Evolutionary conservation across 1,139 yeast species (phyloP).

Genomic region (Nakaseomyces delphensis): DNA sequence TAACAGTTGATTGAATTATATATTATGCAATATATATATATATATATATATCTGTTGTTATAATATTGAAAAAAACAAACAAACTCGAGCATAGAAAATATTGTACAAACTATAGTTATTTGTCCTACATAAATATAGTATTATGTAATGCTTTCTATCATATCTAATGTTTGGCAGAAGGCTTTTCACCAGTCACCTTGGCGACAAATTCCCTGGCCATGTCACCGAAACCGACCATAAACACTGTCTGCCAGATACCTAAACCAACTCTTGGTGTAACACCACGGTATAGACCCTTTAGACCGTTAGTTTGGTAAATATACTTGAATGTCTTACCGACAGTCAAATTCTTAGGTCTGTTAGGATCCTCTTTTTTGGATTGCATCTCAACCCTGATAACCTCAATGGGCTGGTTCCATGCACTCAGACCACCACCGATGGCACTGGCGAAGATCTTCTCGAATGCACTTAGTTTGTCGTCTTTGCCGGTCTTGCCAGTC

Average conservation of each 20-base stretch:
- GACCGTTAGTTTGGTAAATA: constrained; percentile 72
- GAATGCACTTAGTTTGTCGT: constrained; percentile 54
- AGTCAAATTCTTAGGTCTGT: constrained; percentile 84
- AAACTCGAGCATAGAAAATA: no score
- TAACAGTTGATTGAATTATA: no score
- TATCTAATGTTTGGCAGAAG: constrained; percentile 38
- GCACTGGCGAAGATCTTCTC: constrained; percentile 86
- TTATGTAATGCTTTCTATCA: not conserved
- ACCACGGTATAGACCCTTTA: constrained; percentile 90
- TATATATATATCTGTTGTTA: no score
- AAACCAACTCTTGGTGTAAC: constrained; percentile 94
- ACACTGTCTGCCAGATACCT: constrained; percentile 97
- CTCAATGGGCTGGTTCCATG: constrained; percentile 99
- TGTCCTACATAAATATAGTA: not conserved
- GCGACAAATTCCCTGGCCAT: constrained; percentile 65
- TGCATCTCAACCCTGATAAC: constrained; percentile 98
- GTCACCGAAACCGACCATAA: constrained; percentile 99
- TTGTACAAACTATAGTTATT: not conserved
- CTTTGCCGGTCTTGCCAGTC: constrained; percentile 49
- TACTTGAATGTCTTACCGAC: constrained; percentile 74
- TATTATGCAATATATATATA: no score
- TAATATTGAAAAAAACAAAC: no score
- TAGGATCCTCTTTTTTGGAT: constrained; percentile 83
- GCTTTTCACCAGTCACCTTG: constrained; percentile 46
- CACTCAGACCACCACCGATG: constrained; percentile 93